These are phyloP conservation scores for Metschnikowia similis DNA, from an alignment of 805 yeast species.

Conservation along the genomic window DNA sequence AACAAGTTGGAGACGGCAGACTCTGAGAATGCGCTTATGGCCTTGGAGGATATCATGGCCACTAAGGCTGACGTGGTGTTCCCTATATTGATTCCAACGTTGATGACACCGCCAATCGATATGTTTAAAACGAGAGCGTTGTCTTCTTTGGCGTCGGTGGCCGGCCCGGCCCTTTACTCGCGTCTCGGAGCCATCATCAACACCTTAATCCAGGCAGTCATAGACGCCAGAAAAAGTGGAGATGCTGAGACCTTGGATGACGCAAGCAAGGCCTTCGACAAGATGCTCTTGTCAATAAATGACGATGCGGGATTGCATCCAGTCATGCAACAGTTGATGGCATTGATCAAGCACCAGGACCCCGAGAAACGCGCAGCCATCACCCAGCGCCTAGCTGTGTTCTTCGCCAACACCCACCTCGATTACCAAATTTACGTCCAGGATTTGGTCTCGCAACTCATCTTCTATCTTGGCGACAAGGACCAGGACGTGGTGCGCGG, in stretches of 20 bases:
- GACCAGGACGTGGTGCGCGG: conserved; percentile 59
- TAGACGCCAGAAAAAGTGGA: conserved; percentile 30
- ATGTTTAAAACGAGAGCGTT: conserved; percentile 82
- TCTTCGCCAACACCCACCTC: conserved; percentile 60
- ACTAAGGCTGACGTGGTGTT: conserved; percentile 85
- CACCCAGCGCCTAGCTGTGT: conserved; percentile 62
- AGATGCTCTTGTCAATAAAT: conserved; percentile 67
- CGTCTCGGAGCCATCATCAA: conserved; percentile 72
- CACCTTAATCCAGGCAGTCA: conserved; percentile 59
- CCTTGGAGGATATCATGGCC: conserved; percentile 88
- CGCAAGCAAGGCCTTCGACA: conserved; percentile 55
- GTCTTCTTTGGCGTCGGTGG: conserved; percentile 83
- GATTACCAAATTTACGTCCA: conserved; percentile 70
- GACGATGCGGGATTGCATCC: conserved; percentile 81
- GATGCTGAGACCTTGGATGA: conserved; percentile 38
- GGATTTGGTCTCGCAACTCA: conserved; percentile 70
- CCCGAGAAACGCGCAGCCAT: conserved; percentile 57
- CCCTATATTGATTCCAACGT: conserved; percentile 87
- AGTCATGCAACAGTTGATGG: conserved; percentile 72
- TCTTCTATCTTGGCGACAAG: conserved; percentile 68
- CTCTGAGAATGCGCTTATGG: conserved; percentile 76
- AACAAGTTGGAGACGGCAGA: conserved; percentile 55
- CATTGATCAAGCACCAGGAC: conserved; percentile 75
- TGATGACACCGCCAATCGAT: conserved; percentile 77
- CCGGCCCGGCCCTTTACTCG: conserved; percentile 75